These are phyloP conservation scores for Mrakia blollopis DNA, from an alignment of 768 basidiomycete species.

Conservation along the genomic window DNA sequence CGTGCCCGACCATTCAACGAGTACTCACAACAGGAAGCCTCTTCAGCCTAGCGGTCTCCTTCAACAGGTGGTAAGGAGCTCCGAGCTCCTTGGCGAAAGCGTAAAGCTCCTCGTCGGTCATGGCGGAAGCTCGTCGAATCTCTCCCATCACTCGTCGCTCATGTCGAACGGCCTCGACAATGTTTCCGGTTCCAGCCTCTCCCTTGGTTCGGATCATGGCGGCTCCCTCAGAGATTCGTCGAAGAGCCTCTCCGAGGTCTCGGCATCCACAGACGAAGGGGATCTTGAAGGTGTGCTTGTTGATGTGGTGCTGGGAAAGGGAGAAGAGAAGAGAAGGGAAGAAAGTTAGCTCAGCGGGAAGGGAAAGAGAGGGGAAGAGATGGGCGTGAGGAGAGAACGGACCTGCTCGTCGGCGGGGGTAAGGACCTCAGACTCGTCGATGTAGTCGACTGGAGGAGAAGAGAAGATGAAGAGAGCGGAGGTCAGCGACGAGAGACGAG, in stretches of 20 bases:
- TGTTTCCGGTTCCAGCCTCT: slow-evolving; percentile 50
- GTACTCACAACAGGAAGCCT: slow-evolving; percentile 70
- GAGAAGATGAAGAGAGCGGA: neutral
- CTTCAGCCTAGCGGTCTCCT: slow-evolving; percentile 91
- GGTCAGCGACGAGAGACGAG: neutral
- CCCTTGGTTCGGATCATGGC: slow-evolving; percentile 90
- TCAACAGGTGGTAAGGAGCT: slow-evolving; percentile 90
- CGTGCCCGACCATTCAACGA: neutral
- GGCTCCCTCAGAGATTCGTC: slow-evolving; percentile 94
- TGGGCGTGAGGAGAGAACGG: slow-evolving; percentile 22
- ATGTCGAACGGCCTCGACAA: slow-evolving; percentile 74
- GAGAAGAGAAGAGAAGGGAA: neutral
- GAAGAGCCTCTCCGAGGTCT: slow-evolving; percentile 79
- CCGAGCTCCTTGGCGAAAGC: slow-evolving; percentile 71
- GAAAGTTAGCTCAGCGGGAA: too few relatives aligned
- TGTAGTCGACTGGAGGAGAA: slow-evolving; percentile 69
- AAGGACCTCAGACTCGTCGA: slow-evolving; percentile 59
- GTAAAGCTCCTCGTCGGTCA: slow-evolving; percentile 94
- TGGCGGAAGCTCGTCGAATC: slow-evolving; percentile 68
- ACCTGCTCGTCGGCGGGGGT: slow-evolving; percentile 80
- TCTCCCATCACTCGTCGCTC: slow-evolving; percentile 74
- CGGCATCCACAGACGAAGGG: slow-evolving; percentile 96
- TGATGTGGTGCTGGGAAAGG: slow-evolving; percentile 72
- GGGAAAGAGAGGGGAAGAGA: neutral
- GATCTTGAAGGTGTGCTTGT: slow-evolving; percentile 89